These are phyloP conservation scores for Paramarasmius palmivorus DNA, from an alignment of 1,284 basidiomycete genomes.

Conservation along the genomic window DNA sequence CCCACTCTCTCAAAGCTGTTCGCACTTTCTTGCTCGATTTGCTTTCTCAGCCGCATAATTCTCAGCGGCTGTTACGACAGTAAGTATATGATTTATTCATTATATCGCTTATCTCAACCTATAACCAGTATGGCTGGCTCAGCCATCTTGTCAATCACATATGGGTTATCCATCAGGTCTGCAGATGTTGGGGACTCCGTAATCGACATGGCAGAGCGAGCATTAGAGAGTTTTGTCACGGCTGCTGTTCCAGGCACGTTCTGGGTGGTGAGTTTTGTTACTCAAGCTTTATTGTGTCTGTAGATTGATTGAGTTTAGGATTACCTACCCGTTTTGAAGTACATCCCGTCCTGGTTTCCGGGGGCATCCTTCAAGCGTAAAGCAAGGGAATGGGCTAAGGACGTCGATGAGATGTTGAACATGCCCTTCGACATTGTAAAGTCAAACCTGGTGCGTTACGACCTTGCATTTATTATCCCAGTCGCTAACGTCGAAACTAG, in stretches of 20 bases:
- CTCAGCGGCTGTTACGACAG: too few species aligned
- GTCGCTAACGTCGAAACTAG: neutral
- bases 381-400: constrained; percentile 16
- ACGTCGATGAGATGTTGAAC: constrained; percentile 15
- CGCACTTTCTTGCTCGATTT: too few species aligned
- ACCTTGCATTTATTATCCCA: too few species aligned
- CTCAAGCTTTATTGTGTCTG: too few species aligned
- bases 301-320: constrained; percentile 14
- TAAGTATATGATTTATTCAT: too few species aligned
- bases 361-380: constrained; percentile 28
- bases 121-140: too few species aligned
- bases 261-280: neutral
- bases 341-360: constrained; percentile 38
- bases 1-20: too few species aligned
- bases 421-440: constrained; percentile 23
- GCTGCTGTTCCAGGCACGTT: constrained; percentile 4
- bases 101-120: too few species aligned
- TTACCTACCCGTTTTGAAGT: constrained; percentile 31
- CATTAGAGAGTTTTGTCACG: neutral
- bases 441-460: constrained; percentile 19
- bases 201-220: neutral
- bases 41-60: too few species aligned
- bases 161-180: neutral
- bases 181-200: neutral
- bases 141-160: too few species aligned